phyloP scores from a whole-genome alignment of 2,329 filamentous ascomycete genomes.

The Daldinia sp. region DNA sequence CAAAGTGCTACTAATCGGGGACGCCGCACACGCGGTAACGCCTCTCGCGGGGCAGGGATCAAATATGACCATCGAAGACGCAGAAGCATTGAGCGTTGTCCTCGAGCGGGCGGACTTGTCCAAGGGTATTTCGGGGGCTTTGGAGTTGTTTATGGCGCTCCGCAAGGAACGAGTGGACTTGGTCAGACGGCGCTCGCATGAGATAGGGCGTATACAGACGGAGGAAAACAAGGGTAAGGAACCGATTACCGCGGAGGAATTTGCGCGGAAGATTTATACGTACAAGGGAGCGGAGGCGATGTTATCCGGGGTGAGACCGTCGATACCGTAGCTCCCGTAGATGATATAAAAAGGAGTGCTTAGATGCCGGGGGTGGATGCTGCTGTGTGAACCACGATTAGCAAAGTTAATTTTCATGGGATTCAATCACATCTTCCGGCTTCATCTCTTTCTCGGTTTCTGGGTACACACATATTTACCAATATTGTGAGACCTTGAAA shows the following conservation, averaged over 20 bases:
- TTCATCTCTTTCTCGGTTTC: too few relatives aligned
- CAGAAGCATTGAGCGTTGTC: conserved; percentile 37
- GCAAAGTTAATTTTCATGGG: too few relatives aligned
- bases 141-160: conserved; percentile 33
- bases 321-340: neutral
- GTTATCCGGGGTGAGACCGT: too few relatives aligned
- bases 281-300: conserved; percentile 36
- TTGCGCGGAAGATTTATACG: conserved; percentile 34
- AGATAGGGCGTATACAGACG: conserved; percentile 29
- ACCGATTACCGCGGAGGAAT: conserved; percentile 34
- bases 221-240: conserved; percentile 31
- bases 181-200: conserved; percentile 33
- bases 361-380: too few relatives aligned
- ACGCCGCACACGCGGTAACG: conserved; percentile 40
- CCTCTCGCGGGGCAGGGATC: conserved; percentile 38
- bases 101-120: conserved; percentile 21
- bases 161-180: conserved; percentile 36
- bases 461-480: too few relatives aligned
- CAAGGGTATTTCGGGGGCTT: conserved; percentile 8
- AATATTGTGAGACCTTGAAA: too few relatives aligned
- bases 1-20: conserved; percentile 39
- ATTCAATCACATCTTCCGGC: too few relatives aligned
- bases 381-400: too few relatives aligned
- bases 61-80: conserved; percentile 41
- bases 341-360: neutral